Evolutionary conservation across 495 filamentous ascomycete species (phyloP), one percentile per base, ranked within the genome.

Genomic region (Patellaria atrata): DNA sequence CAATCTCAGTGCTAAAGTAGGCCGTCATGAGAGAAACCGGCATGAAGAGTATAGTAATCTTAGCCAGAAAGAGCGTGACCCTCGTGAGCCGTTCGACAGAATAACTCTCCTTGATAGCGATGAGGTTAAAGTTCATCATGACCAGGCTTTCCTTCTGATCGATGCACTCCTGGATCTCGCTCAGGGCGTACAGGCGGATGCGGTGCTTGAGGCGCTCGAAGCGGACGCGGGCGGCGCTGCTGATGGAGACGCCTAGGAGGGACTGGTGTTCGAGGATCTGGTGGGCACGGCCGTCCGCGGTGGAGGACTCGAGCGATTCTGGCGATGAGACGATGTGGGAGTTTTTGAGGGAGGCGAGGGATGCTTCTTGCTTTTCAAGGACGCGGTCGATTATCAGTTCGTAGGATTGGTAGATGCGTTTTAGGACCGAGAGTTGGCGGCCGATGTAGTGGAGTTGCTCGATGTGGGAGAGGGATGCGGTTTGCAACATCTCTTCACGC

Each of bases 51-150:
- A 91, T 82, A 9, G 77, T 82, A 27, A 79, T 71, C 50, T 87
- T 87, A 17, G 79, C 80, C 10, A 91, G 59, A n/a, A 89, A 58
- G 24, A 84, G 81, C 0, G 83, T 84, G 40, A 81, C 75, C 19
- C 80, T 64, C 0, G 81, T 86, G 15, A 92, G 64, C 19, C 75
- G 69, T 32, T 86, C 82, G 5, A 85, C 79, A 2, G 75, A 72
- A 36, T 77, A 67, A 2, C 79, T 82, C 57, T 92, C 78, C 47
- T 82, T 82, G 47, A 87, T 74, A 9, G 82, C 76, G 35, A 82
- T 84, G 45, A 92, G 65, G 58, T 85, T 87, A 67, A 89, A 91
- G 54, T 83, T 83, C 56, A 86, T 66, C 33, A 73, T 74, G 12
- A 82, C 77, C 26, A 92, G 59, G 5, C 75, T 71, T 16, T 79